Evolutionary conservation across 306 rosid genomes (phyloP).

Genomic region (Phaseolus lunatus): DNA sequence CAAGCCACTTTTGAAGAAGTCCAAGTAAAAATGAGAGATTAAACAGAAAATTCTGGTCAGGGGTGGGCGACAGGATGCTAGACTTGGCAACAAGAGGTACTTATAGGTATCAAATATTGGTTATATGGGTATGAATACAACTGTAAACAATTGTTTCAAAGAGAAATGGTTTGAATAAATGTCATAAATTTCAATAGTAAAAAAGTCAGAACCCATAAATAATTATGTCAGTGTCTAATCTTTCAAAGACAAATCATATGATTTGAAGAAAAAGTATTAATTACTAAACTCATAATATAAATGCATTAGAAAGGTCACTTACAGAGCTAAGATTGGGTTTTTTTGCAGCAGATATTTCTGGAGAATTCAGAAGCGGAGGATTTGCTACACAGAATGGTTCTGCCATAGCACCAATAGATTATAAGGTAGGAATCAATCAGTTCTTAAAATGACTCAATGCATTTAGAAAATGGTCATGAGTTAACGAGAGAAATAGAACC

Average conservation of each 20-base stretch:
- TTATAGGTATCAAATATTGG: constrained; percentile 6
- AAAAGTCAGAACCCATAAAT: constrained; percentile 4
- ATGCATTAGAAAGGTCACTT: constrained; percentile 58
- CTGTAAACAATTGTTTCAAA: constrained; percentile 9
- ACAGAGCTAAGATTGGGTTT: constrained; percentile 68
- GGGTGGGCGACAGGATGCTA: neutral
- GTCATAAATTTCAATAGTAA: constrained; percentile 25
- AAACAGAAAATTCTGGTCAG: neutral
- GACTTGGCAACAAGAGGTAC: constrained; percentile 8
- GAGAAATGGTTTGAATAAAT: constrained; percentile 3
- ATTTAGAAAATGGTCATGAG: constrained; percentile 19
- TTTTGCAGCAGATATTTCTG: constrained; percentile 61
- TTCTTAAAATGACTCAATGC: constrained; percentile 15
- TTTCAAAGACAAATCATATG: constrained; percentile 7
- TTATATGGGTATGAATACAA: constrained; percentile 4
- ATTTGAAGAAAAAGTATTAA: constrained; percentile 12
- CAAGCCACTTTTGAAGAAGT: neutral
- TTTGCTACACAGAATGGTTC: constrained; percentile 62
- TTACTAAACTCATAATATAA: constrained; percentile 39
- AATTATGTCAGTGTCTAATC: constrained; percentile 5
- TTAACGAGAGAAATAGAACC: constrained; percentile 16
- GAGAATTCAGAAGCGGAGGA: constrained; percentile 58
- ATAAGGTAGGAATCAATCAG: constrained; percentile 45
- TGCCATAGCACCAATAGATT: constrained; percentile 58
- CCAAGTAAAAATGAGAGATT: neutral